These are phyloP conservation scores for Cladosporium sp. DNA, from an alignment of 2,329 filamentous ascomycete species.

Conservation along the genomic window DNA sequence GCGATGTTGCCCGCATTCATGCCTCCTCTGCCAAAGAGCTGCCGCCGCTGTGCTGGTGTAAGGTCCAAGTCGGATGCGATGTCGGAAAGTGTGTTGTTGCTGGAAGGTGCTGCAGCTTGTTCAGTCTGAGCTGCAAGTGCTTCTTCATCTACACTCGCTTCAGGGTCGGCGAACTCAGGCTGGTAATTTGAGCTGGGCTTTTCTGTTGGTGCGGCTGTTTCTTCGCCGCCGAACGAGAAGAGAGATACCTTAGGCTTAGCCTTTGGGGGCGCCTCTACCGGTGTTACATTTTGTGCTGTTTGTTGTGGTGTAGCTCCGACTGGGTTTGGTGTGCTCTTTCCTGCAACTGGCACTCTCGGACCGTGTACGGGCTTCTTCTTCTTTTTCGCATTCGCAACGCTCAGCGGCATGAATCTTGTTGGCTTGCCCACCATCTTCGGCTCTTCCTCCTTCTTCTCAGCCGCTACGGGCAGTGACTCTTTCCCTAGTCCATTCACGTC, in stretches of 20 bases:
- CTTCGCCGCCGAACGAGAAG: constrained; percentile 55
- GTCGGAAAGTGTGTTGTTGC: constrained; percentile 61
- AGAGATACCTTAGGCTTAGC: constrained; percentile 26
- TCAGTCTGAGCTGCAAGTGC: background rate
- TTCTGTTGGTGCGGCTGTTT: constrained; percentile 13
- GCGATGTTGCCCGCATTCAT: constrained; percentile 62
- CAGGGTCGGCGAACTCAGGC: constrained; percentile 34
- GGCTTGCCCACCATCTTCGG: constrained; percentile 74
- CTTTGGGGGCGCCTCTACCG: constrained; percentile 5
- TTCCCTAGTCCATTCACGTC: background rate
- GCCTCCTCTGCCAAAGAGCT: constrained; percentile 73
- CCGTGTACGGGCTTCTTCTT: constrained; percentile 60
- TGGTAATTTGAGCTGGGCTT: constrained; percentile 37
- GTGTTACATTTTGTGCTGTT: background rate
- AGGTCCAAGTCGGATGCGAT: constrained; percentile 79
- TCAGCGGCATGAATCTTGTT: constrained; percentile 85
- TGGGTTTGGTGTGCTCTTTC: background rate
- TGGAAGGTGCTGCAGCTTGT: constrained; percentile 20
- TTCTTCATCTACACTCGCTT: background rate
- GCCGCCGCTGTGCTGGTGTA: constrained; percentile 72
- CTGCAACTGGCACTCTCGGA: background rate
- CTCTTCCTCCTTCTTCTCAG: constrained; percentile 47
- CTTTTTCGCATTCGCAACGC: constrained; percentile 72
- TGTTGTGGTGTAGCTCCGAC: background rate
- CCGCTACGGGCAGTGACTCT: background rate